Base-by-base conservation (phyloP, 2,329 filamentous ascomycete genomes). In the Fusarium camptoceras region DNA sequence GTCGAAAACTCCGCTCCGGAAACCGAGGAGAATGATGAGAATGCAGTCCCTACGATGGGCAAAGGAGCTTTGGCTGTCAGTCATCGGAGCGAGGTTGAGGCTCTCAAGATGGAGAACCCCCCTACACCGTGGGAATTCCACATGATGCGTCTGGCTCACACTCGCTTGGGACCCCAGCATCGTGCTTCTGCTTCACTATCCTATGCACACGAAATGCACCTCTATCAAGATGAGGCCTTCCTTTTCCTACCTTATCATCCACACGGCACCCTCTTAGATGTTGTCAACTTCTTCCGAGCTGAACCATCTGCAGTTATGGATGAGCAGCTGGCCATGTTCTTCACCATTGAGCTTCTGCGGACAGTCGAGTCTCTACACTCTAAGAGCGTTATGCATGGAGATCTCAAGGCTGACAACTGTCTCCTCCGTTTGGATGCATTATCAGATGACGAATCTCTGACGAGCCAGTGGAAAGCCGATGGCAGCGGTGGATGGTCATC, bases 341-440 rank as follows among this genome's bases (percentile, higher is more conserved):
- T 98, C 82, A 87, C 93, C 10, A 86, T 98, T 65, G 96, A 99
- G 80, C 87, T 99, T 9, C 86, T 99, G 73, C 92, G 96, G 51
- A 97, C 94, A 0, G 87, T 97, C 6, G 96, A 98, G 81, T 91
- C 91, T 0, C 85, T 99, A 24, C 96, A 99, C 80, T 78, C 88
- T 6, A 91, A 91, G 72, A 87, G 89, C 5, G 85, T 99, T 60
- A 84, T 98, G 47, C 96, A 99, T 77, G 96, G 96, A 41, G 96
- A 99, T 76, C 86, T 99, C 72, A 99, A 99, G 82, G 90, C 92
- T 2, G 96, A 99, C 81, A 99, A 99, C 78, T 95, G 97, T 73
- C 89, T 99, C 4, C 88, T 98, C 6, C 92, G 96, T 8, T 89
- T 98, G 22, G 91, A 94, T 57, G 12, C 77, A 81, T 14, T 73